These are phyloP conservation scores for Talaromyces sp. DNA, from an alignment of 2,329 filamentous ascomycete genomes.

Conservation along the genomic window DNA sequence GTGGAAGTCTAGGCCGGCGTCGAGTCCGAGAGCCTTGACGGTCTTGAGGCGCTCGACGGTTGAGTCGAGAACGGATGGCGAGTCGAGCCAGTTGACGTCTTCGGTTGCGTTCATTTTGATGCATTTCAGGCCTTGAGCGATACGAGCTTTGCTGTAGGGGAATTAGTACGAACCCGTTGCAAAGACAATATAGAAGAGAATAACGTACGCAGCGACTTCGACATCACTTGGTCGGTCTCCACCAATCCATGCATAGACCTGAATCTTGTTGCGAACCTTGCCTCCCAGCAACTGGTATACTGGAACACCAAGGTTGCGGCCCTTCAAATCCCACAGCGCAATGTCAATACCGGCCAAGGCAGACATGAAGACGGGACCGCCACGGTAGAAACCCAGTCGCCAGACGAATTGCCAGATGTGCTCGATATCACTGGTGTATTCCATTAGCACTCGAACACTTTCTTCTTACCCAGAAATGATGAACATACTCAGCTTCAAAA, in stretches of 20 bases:
- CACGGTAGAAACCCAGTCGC: conserved; percentile 69
- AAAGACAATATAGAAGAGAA: neutral
- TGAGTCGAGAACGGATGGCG: conserved; percentile 58
- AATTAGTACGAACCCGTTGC: neutral
- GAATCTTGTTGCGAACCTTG: conserved; percentile 63
- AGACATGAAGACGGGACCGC: conserved; percentile 76
- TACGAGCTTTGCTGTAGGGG: conserved; percentile 42
- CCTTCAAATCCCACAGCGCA: conserved; percentile 74
- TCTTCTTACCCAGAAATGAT: neutral
- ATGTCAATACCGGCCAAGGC: conserved; percentile 75
- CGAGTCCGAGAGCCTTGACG: conserved; percentile 66
- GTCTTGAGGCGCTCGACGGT: conserved; percentile 64
- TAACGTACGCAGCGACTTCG: conserved; percentile 40
- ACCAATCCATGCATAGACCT: conserved; percentile 75
- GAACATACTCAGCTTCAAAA: conserved; percentile 62
- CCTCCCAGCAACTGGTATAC: conserved; percentile 71
- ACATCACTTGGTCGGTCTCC: conserved; percentile 68
- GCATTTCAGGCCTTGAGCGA: conserved; percentile 37
- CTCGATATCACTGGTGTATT: conserved; percentile 61
- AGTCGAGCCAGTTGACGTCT: conserved; percentile 72
- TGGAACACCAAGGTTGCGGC: conserved; percentile 59
- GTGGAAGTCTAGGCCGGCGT: conserved; percentile 73
- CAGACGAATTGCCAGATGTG: conserved; percentile 74
- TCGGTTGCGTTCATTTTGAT: conserved; percentile 79
- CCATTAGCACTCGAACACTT: neutral